Evolutionary conservation across 2,329 filamentous ascomycete genomes (phyloP).

Genomic region (Colletotrichum brevisporum): DNA sequence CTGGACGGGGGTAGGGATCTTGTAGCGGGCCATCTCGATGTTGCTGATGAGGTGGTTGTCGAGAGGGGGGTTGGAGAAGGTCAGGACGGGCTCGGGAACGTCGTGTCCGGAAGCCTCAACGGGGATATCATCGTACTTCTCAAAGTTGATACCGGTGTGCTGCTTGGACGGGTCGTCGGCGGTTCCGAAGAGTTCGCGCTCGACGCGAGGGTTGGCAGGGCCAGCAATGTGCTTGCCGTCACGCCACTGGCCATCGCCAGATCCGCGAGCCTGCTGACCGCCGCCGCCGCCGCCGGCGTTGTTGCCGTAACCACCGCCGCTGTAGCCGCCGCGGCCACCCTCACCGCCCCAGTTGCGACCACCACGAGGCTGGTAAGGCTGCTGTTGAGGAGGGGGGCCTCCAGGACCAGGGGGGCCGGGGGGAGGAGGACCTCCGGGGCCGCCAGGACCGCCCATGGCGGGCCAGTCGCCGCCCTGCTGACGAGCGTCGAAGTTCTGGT

Average conservation of each 20-base stretch:
- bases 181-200: constrained; percentile 95
- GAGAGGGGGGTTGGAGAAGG: constrained; percentile 94
- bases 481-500: constrained; percentile 48
- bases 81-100: constrained; percentile 90
- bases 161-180: constrained; percentile 95
- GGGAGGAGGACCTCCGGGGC: constrained; percentile 48
- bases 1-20: constrained; percentile 95
- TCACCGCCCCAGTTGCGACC: constrained; percentile 47
- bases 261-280: constrained; percentile 77
- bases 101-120: constrained; percentile 96
- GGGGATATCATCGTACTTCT: constrained; percentile 99
- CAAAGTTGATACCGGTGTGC: constrained; percentile 99
- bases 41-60: constrained; percentile 94
- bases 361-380: constrained; percentile 40
- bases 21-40: constrained; percentile 95
- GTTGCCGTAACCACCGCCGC: constrained; percentile 57
- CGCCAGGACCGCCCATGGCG: constrained; percentile 43
- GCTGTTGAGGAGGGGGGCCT: constrained; percentile 40
- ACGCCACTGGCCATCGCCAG: constrained; percentile 95
- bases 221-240: constrained; percentile 97
- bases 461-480: constrained; percentile 48
- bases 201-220: constrained; percentile 86
- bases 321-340: constrained; percentile 53
- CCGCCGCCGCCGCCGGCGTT: constrained; percentile 61
- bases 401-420: constrained; percentile 48